phyloP scores from a whole-genome alignment of 2,329 filamentous ascomycete species.

The Colletotrichum navitas region DNA sequence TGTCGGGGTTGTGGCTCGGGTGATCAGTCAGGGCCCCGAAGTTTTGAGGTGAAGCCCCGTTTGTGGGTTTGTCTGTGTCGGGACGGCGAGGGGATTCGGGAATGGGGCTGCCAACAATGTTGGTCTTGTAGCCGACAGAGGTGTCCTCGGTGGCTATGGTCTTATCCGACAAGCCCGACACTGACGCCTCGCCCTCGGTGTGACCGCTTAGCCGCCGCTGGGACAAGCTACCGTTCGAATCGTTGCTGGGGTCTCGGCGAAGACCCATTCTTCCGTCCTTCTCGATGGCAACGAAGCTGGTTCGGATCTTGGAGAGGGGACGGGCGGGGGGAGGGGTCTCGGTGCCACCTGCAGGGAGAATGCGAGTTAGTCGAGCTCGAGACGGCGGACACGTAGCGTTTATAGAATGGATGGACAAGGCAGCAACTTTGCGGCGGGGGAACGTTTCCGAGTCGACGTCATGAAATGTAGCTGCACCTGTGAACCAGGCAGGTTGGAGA shows the following conservation, averaged over 20 bases:
- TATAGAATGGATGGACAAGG: slow-evolving; percentile 10
- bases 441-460: background rate
- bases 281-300: slow-evolving; percentile 81
- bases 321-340: slow-evolving; percentile 54
- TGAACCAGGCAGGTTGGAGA: background rate
- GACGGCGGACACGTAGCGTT: background rate
- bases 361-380: slow-evolving; percentile 28
- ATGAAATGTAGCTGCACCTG: slow-evolving; percentile 5
- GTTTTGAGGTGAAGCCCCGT: slow-evolving; percentile 37
- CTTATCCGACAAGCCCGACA: slow-evolving; percentile 39
- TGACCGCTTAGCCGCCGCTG: slow-evolving; percentile 52
- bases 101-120: slow-evolving; percentile 55
- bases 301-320: slow-evolving; percentile 80
- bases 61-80: slow-evolving; percentile 45
- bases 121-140: slow-evolving; percentile 52
- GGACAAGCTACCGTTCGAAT: slow-evolving; percentile 53
- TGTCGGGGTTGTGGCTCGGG: slow-evolving; percentile 56
- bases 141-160: slow-evolving; percentile 46
- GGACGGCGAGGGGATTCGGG: slow-evolving; percentile 57
- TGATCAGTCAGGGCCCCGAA: slow-evolving; percentile 48
- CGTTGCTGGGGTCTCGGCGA: slow-evolving; percentile 58
- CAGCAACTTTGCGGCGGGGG: background rate
- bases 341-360: slow-evolving; percentile 36
- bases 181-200: slow-evolving; percentile 52
- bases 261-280: slow-evolving; percentile 71